Percentiles rank a stretch among this genome's conserved stretches.
Conservation (phyloP, 2,329 filamentous ascomycete species). For the Phialophora tarda region DNA sequence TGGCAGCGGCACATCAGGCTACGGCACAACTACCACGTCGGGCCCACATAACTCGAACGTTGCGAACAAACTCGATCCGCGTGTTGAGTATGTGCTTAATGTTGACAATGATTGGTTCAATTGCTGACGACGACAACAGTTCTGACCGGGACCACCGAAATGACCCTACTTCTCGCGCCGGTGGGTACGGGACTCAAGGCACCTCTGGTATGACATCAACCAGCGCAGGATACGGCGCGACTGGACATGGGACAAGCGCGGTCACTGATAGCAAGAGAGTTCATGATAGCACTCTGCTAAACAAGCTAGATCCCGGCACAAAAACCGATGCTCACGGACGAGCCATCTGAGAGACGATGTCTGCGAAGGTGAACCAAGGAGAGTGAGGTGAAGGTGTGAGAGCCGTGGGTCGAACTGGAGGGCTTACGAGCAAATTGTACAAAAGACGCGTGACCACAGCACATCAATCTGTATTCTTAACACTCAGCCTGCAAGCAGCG, state of each 20-base stretch:
- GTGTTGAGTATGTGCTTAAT: conserved; percentile 42
- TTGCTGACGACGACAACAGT: neutral
- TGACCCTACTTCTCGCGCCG: conserved; percentile 26
- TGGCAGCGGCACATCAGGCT: neutral
- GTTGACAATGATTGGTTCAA: neutral
- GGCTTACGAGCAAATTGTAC: neutral
- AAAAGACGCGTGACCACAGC: neutral
- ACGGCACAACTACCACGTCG: conserved; percentile 31
- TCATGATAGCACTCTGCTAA: conserved; percentile 47
- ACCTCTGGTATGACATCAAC: conserved; percentile 15
- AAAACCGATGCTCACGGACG: conserved; percentile 27
- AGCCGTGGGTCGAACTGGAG: neutral
- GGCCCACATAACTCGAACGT: conserved; percentile 47
- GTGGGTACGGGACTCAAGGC: conserved; percentile 30
- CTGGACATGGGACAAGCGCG: conserved; percentile 9
- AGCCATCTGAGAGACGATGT: neutral
- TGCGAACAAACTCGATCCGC: conserved; percentile 50
- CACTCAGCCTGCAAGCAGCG: neutral
- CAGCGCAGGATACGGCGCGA: conserved; percentile 25
- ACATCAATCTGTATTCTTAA: neutral
- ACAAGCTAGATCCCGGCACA: conserved; percentile 47
- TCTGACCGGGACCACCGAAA: conserved; percentile 41
- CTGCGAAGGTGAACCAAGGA: neutral
- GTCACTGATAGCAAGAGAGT: conserved; percentile 25
- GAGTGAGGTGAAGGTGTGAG: neutral